Evolutionary conservation across 331 rosid genomes (phyloP).

Genomic region (Quercus phellos): DNA sequence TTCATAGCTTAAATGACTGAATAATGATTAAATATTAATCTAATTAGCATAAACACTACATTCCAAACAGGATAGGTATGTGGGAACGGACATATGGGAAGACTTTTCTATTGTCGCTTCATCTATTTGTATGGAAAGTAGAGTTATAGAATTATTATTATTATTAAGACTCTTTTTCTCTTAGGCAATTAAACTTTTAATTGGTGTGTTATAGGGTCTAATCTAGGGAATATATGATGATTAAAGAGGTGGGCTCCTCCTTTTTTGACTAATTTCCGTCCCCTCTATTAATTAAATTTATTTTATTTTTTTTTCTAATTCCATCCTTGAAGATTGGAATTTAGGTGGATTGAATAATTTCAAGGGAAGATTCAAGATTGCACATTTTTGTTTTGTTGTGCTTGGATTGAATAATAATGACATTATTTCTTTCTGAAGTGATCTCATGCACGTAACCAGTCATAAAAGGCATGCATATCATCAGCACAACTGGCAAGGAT

Average conservation of each 20-base stretch:
- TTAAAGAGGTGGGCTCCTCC: neutral
- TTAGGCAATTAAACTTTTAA: neutral
- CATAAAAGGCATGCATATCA: neutral
- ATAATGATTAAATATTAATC: no score
- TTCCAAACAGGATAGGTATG: no score
- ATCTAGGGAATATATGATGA: slow-evolving; percentile 8
- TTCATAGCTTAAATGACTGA: neutral
- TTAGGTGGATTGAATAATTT: neutral
- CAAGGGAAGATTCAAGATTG: neutral
- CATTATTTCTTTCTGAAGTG: neutral
- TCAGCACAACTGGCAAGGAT: neutral
- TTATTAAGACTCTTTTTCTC: neutral
- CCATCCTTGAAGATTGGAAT: neutral
- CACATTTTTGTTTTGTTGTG: neutral
- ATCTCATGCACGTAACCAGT: neutral
- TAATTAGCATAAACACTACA: no score
- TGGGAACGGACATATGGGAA: no score
- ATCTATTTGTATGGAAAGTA: neutral
- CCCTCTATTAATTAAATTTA: no score
- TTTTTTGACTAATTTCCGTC: neutral
- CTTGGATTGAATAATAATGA: neutral
- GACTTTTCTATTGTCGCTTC: no score
- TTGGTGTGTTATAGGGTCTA: neutral
- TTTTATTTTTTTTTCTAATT: neutral
- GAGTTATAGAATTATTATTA: neutral